Evolutionary conservation across 2,329 filamentous ascomycete genomes (phyloP).

Genomic region (Arthrobotrys conoides): DNA sequence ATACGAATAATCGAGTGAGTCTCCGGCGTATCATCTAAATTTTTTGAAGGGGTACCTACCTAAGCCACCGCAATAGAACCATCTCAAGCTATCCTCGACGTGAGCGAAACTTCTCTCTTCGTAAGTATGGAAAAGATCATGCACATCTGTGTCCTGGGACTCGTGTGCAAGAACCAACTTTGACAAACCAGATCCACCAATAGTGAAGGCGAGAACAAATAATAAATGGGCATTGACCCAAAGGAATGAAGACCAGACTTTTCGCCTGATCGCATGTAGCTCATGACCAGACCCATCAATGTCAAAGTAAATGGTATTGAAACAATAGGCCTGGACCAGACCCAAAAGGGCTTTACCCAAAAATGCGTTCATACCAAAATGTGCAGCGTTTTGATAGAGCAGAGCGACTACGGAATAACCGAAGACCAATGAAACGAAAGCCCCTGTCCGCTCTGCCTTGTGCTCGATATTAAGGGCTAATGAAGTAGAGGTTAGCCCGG

Average conservation of each 20-base stretch:
- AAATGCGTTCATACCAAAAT: slow-evolving; percentile 73
- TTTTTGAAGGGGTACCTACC: slow-evolving; percentile 67
- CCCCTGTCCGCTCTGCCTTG: slow-evolving; percentile 75
- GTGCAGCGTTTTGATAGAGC: slow-evolving; percentile 73
- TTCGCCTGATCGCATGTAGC: slow-evolving; percentile 75
- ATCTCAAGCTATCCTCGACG: slow-evolving; percentile 72
- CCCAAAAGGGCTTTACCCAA: slow-evolving; percentile 76
- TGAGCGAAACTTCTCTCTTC: slow-evolving; percentile 70
- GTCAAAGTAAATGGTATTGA: slow-evolving; percentile 77
- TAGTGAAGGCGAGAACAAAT: slow-evolving; percentile 76
- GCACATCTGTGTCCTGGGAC: slow-evolving; percentile 69
- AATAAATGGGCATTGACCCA: slow-evolving; percentile 74
- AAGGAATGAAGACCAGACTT: slow-evolving; percentile 69
- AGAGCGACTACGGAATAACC: slow-evolving; percentile 76
- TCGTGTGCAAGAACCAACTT: slow-evolving; percentile 75
- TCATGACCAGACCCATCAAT: slow-evolving; percentile 73
- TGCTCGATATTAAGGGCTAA: slow-evolving; percentile 76
- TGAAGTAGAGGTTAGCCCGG: not conserved
- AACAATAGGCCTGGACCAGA: slow-evolving; percentile 73
- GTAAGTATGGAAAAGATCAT: slow-evolving; percentile 72
- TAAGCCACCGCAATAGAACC: slow-evolving; percentile 77
- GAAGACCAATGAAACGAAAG: slow-evolving; percentile 76
- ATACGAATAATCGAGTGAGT: not conserved
- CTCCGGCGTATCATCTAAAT: not conserved
- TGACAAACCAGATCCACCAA: slow-evolving; percentile 73